Percentiles rank a stretch among this genome's conserved stretches.
These are phyloP conservation scores for Verticillium klebahnii DNA, from an alignment of 2,329 filamentous ascomycete genomes.

Conservation along the genomic window DNA sequence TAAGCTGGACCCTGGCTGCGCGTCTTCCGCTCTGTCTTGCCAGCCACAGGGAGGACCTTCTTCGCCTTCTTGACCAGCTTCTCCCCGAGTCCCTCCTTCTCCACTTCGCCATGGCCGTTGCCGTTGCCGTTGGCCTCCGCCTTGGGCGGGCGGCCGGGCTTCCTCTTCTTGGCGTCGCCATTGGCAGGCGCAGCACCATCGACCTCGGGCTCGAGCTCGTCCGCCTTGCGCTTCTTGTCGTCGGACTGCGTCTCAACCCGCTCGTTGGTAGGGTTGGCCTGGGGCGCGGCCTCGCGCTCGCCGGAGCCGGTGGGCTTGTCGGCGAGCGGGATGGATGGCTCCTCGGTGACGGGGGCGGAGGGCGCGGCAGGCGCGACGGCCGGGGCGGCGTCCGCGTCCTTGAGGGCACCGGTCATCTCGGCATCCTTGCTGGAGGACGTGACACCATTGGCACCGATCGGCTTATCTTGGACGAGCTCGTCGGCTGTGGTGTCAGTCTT, in stretches of 20 bases:
- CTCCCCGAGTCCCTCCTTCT: conserved; percentile 8
- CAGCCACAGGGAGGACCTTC: conserved; percentile 24
- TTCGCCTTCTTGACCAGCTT: conserved; percentile 28
- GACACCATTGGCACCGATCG: conserved; percentile 8
- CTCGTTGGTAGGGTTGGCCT: conserved; percentile 13
- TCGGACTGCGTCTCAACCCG: conserved; percentile 9
- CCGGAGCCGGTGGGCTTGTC: conserved; percentile 1
- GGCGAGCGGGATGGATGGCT: not conserved
- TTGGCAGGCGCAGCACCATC: conserved; percentile 12
- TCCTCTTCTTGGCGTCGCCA: conserved; percentile 16
- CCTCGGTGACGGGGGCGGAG: conserved; percentile 5
- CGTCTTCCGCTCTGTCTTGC: conserved; percentile 35
- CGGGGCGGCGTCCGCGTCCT: conserved; percentile 15
- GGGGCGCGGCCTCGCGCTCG: conserved; percentile 8
- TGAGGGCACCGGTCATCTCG: conserved; percentile 14
- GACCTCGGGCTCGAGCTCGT: conserved; percentile 19
- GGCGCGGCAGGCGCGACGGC: conserved; percentile 7
- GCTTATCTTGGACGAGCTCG: conserved; percentile 25
- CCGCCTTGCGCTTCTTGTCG: conserved; percentile 37
- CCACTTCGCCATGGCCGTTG: conserved; percentile 3
- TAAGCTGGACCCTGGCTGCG: conserved; percentile 31
- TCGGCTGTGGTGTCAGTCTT: conserved; percentile 17
- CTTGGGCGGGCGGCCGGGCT: conserved; percentile 10
- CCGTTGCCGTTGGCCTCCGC: conserved; percentile 1
- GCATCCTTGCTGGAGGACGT: conserved; percentile 12